Percentiles rank a stretch among this genome's conserved stretches.
Conservation (phyloP, 306 rosid species). For the Ormosia emarginata region DNA sequence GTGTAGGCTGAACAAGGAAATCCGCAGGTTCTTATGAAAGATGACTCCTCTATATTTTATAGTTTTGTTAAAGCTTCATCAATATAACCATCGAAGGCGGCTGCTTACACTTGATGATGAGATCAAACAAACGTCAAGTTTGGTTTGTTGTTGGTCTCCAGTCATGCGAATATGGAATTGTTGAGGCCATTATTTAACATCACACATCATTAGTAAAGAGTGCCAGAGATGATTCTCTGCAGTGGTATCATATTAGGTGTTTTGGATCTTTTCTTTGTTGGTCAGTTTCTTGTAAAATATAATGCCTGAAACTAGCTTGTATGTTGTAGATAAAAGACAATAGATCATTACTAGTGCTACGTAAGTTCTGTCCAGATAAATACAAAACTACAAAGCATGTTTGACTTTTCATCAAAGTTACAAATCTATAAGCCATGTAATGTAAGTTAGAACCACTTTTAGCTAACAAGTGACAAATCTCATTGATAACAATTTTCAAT, state of each 20-base stretch:
- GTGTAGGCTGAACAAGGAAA: constrained; percentile 77
- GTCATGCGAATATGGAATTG: not conserved
- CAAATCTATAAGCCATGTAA: not conserved
- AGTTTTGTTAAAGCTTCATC: constrained; percentile 76
- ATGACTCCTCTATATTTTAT: constrained; percentile 58
- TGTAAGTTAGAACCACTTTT: not conserved
- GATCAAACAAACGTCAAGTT: not conserved
- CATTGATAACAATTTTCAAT: not conserved
- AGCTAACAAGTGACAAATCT: not conserved
- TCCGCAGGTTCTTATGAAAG: constrained; percentile 61
- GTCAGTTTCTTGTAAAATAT: constrained; percentile 10
- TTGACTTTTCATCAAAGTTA: not conserved
- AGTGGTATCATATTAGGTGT: not conserved
- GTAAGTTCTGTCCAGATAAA: not conserved
- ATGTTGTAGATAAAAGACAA: constrained; percentile 4
- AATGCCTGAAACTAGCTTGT: not conserved
- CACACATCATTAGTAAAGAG: not conserved
- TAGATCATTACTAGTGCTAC: not conserved
- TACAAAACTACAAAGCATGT: not conserved
- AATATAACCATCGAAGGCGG: constrained; percentile 35
- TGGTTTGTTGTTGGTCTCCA: not conserved
- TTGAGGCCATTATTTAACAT: not conserved
- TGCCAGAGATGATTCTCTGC: not conserved
- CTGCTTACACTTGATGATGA: not conserved
- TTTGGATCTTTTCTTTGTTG: not conserved